Conservation (phyloP, 202 grass and related monocot genomes). For the Digitaria exilis region DNA sequence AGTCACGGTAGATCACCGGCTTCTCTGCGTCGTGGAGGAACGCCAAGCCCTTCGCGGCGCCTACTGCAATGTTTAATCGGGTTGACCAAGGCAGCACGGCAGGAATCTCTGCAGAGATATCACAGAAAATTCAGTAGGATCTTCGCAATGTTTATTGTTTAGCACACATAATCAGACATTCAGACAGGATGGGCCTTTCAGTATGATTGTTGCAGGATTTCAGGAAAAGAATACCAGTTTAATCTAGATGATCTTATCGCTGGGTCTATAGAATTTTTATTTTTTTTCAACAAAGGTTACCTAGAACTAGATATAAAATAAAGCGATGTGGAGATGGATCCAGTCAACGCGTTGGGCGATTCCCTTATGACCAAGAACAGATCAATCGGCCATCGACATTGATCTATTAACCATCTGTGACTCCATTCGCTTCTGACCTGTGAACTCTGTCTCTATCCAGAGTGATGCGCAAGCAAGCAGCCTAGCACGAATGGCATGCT, state of each 20-base stretch:
- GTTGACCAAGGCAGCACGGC: constrained; percentile 60
- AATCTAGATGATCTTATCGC: neutral
- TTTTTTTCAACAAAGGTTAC: neutral
- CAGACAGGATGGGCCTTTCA: neutral
- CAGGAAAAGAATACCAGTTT: neutral
- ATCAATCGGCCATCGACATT: constrained; percentile 33
- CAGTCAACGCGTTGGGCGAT: constrained; percentile 33
- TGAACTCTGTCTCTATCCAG: neutral
- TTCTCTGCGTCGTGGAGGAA: constrained; percentile 90
- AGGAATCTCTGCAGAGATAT: constrained; percentile 49
- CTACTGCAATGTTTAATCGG: constrained; percentile 68
- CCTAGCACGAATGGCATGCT: neutral
- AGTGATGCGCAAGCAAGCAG: constrained; percentile 4
- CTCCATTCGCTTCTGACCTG: constrained; percentile 25
- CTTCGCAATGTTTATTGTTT: neutral
- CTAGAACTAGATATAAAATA: neutral
- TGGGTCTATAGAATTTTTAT: neutral
- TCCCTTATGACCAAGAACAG: neutral
- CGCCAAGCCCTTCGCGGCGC: constrained; percentile 73
- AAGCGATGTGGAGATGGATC: neutral
- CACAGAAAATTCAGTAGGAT: constrained; percentile 10
- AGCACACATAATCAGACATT: neutral
- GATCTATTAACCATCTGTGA: constrained; percentile 36
- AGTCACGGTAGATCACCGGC: constrained; percentile 91
- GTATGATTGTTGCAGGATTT: neutral